These are phyloP conservation scores for Jackrogersella multiformis DNA, from an alignment of 495 filamentous ascomycete species.

Conservation along the genomic window DNA sequence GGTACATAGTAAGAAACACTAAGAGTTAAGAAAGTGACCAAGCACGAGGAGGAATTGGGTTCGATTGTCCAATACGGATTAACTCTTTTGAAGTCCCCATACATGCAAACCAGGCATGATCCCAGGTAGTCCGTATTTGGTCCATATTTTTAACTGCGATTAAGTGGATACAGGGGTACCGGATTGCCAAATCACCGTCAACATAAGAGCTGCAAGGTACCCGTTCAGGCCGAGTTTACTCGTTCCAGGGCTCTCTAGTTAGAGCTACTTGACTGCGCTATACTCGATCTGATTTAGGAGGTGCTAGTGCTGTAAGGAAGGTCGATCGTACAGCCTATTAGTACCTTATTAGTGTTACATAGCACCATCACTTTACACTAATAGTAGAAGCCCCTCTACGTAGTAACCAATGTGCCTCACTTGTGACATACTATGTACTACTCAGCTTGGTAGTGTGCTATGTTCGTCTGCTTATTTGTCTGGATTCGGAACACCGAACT, in stretches of 20 bases:
- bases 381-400: not conserved
- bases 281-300: slow-evolving; percentile 30
- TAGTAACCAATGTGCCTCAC: not conserved
- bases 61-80: slow-evolving; percentile 26
- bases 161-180: slow-evolving; percentile 34
- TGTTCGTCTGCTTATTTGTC: slow-evolving; percentile 17
- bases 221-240: slow-evolving; percentile 36
- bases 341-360: slow-evolving; percentile 10
- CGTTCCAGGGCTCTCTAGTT: slow-evolving; percentile 16
- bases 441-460: not conserved
- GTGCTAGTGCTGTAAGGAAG: slow-evolving; percentile 28
- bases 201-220: slow-evolving; percentile 44
- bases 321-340: slow-evolving; percentile 42
- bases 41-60: slow-evolving; percentile 24
- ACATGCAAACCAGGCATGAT: slow-evolving; percentile 1
- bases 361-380: not conserved
- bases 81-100: slow-evolving; percentile 6
- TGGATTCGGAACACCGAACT: slow-evolving; percentile 7
- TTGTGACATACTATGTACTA: too few species aligned
- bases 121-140: slow-evolving; percentile 32
- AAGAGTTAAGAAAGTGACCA: slow-evolving; percentile 11
- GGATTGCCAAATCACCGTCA: slow-evolving; percentile 33
- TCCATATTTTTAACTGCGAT: slow-evolving; percentile 29
- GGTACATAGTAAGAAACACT: not conserved
- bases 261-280: slow-evolving; percentile 21